phyloP scores from a whole-genome alignment of 2,329 filamentous ascomycete genomes.

The Colletotrichum sp. region DNA sequence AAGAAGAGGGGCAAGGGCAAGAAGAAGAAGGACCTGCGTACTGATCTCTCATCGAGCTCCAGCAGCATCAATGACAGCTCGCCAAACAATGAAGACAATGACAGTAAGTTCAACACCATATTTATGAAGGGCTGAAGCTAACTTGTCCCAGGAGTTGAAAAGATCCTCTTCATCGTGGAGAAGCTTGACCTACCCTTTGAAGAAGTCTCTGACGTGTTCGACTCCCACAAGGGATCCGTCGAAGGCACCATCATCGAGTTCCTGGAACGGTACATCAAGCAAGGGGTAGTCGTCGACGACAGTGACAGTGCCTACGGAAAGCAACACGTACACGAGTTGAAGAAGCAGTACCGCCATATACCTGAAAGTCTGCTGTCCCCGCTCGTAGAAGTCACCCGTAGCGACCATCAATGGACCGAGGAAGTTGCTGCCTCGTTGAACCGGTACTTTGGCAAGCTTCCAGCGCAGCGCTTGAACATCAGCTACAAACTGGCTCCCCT shows the following conservation, averaged over 20 bases:
- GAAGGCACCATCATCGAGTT: conserved; percentile 46
- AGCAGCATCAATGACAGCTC: conserved; percentile 11
- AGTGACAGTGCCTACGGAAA: conserved; percentile 34
- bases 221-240: conserved; percentile 39
- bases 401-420: conserved; percentile 32
- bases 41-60: conserved; percentile 14
- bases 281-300: conserved; percentile 28
- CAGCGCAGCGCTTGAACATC: conserved; percentile 40
- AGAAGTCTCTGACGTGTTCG: conserved; percentile 46
- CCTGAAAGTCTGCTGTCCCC: conserved; percentile 48
- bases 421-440: conserved; percentile 48
- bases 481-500: conserved; percentile 43
- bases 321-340: conserved; percentile 36
- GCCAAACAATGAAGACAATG: conserved; percentile 1
- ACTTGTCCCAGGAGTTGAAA: conserved; percentile 34
- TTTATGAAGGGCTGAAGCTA: not conserved
- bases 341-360: conserved; percentile 44
- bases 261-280: conserved; percentile 45
- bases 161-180: conserved; percentile 50
- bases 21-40: conserved; percentile 27
- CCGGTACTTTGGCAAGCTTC: conserved; percentile 45
- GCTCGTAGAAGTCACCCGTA: conserved; percentile 42
- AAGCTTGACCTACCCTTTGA: conserved; percentile 44
- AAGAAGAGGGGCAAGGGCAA: conserved; percentile 39
- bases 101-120: not conserved